These are phyloP conservation scores for Houttuynia cordata DNA, from an alignment of 164 flowering plant species.

Conservation along the genomic window DNA sequence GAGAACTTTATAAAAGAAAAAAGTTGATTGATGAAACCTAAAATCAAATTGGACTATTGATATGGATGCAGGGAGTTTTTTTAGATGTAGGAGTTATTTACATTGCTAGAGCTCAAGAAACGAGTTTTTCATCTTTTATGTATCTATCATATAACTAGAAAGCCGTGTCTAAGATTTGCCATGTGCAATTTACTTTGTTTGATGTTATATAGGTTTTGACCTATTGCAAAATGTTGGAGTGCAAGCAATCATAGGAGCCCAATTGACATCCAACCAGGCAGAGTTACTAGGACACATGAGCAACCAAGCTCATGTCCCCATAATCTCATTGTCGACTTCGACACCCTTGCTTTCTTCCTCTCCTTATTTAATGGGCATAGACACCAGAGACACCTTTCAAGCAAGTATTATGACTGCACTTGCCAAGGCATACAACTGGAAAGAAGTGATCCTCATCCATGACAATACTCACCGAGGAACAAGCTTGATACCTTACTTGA, in stretches of 20 bases:
- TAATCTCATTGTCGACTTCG: slow-evolving; percentile 12
- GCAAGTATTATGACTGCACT: slow-evolving; percentile 15
- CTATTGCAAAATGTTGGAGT: slow-evolving; percentile 11
- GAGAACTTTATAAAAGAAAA: too few species aligned
- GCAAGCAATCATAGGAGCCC: slow-evolving; percentile 20
- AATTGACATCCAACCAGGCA: slow-evolving; percentile 11
- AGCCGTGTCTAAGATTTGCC: too few species aligned
- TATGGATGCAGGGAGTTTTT: too few species aligned
- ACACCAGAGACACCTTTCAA: slow-evolving; percentile 13
- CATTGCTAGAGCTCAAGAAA: too few species aligned
- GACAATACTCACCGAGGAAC: slow-evolving; percentile 15
- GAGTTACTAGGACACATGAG: slow-evolving; percentile 15
- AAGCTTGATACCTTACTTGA: slow-evolving; percentile 12
- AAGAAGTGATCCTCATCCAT: slow-evolving; percentile 10
- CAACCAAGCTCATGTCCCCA: slow-evolving; percentile 11
- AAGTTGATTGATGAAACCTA: too few species aligned
- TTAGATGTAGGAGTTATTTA: too few species aligned
- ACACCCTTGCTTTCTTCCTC: slow-evolving; percentile 5
- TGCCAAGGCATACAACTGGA: slow-evolving; percentile 10
- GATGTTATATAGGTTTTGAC: slow-evolving; percentile 8
- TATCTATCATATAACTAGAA: too few species aligned
- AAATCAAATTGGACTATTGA: too few species aligned
- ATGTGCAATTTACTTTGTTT: too few species aligned
- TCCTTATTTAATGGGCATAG: slow-evolving; percentile 13
- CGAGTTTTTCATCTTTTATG: too few species aligned